phyloP scores from a whole-genome alignment of 108 stramenopile species.

The Pseudonitzschia multiseries region DNA sequence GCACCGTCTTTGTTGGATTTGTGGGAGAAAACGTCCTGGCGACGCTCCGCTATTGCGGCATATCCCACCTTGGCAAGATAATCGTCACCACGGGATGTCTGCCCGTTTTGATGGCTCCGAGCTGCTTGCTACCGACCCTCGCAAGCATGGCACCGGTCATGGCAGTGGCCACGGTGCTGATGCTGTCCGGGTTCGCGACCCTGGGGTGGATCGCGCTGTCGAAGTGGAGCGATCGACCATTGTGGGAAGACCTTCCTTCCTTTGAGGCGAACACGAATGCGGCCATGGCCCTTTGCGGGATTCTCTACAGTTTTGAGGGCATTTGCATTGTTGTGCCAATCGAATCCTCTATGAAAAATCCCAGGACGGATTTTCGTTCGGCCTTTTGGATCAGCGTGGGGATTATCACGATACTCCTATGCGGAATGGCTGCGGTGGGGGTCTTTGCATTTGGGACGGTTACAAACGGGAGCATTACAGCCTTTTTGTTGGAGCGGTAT shows the following conservation, averaged over 20 bases:
- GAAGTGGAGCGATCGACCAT: slow-evolving; percentile 49
- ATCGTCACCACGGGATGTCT: slow-evolving; percentile 54
- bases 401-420: slow-evolving; percentile 46
- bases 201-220: slow-evolving; percentile 38
- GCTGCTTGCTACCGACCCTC: slow-evolving; percentile 48
- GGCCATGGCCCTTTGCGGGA: slow-evolving; percentile 68
- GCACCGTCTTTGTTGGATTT: slow-evolving; percentile 77
- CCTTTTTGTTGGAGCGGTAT: slow-evolving; percentile 55
- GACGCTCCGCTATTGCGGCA: slow-evolving; percentile 29
- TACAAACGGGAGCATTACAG: slow-evolving; percentile 65
- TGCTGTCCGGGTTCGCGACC: slow-evolving; percentile 46
- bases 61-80: slow-evolving; percentile 21
- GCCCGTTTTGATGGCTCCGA: slow-evolving; percentile 47
- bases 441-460: slow-evolving; percentile 67
- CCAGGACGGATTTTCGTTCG: slow-evolving; percentile 17
- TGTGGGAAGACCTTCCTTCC: not conserved
- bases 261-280: slow-evolving; percentile 7
- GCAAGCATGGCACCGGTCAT: slow-evolving; percentile 58
- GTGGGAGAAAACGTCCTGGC: slow-evolving; percentile 69
- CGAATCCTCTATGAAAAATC: slow-evolving; percentile 53
- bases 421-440: slow-evolving; percentile 45
- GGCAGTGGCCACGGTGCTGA: slow-evolving; percentile 40
- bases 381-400: slow-evolving; percentile 55
- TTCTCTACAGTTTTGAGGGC: slow-evolving; percentile 73
- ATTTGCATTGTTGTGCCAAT: slow-evolving; percentile 71